Evolutionary conservation across 2,329 filamentous ascomycete species (phyloP), one percentile per base, ranked within the genome.

Genomic region (Cucurbitaria berberidis): DNA sequence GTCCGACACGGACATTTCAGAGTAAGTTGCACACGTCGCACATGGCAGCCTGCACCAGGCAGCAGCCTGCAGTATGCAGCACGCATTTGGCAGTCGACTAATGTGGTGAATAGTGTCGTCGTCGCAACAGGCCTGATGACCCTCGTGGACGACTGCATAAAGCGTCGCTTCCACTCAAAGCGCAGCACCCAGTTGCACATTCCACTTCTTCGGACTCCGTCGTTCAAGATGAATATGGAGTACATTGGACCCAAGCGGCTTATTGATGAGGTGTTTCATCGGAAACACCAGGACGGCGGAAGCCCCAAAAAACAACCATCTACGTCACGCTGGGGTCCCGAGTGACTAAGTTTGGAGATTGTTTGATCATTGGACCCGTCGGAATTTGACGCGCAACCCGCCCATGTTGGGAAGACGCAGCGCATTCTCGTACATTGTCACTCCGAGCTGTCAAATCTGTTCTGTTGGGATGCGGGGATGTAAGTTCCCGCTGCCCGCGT

Each of bases 81-180:
- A 34, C n/a, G 15, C 30, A 34, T 2, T 34, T n/a, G 42, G 48
- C 16, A 26, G 27, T 10, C 11, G 30, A 55, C 65, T 72, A 52
- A 73, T 39, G 15, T 29, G 18, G 30, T n/a, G 40, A 42, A 35
- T 62, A 96, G 92, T 74, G 88, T 96, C 60, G 88, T 98, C 59
- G 84, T 98, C 58, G 86, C 92, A 41, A 95, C 92, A n/a, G 93
- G 93, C 21, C 84, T 98, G 63, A 87, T 96, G 64, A 86, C 90
- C 7, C 85, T 98, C 39, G 89, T 96, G 45, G 93, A 98, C 70
- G 91, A 98, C 77, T 91, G 87, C 78, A 96, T 98, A 80, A 90
- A 90, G 75, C 83, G 86, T 56, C 86, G 85, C 52, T 95, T 91
- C 85, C 86, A 85, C 64, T 77, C 80, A 36, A 83, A 82, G 63